Conservation (phyloP, 306 rosid genomes). For the Lotus japonicus region DNA sequence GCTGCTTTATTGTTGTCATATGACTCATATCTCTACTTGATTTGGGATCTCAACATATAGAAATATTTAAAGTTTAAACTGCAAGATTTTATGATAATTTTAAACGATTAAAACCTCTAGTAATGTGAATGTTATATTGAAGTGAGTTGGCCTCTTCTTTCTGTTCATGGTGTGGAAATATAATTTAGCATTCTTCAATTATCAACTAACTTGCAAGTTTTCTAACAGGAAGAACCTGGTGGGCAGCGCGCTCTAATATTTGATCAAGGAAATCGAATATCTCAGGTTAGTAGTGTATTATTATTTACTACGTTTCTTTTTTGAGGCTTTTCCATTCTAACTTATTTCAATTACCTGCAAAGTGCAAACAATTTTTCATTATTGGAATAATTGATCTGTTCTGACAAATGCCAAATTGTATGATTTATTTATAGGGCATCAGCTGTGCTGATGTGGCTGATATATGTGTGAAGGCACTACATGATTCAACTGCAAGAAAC, state of each 20-base stretch:
- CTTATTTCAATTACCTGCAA: no score
- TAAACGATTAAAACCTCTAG: not conserved
- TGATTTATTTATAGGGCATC: slow-evolving; percentile 50
- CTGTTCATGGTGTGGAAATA: not conserved
- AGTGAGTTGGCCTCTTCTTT: not conserved
- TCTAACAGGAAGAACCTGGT: slow-evolving; percentile 90
- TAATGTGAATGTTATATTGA: not conserved
- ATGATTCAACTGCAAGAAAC: slow-evolving; percentile 91
- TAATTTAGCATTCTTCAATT: not conserved
- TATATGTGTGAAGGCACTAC: slow-evolving; percentile 95
- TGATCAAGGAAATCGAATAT: slow-evolving; percentile 92
- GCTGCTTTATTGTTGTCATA: no score
- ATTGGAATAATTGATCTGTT: no score
- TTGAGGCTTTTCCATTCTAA: not conserved
- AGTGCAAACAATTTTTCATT: no score
- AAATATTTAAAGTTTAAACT: no score
- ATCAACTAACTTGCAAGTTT: not conserved
- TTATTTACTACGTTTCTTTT: not conserved
- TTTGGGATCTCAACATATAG: no score
- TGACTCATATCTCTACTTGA: no score
- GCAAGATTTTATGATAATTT: not conserved
- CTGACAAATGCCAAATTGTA: no score
- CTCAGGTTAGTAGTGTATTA: slow-evolving; percentile 56
- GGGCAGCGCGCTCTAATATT: slow-evolving; percentile 96
- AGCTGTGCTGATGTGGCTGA: slow-evolving; percentile 99